Percentiles rank a stretch among this genome's conserved stretches.
Evolutionary conservation across 495 filamentous ascomycete genomes (phyloP).

Genomic region (Daldinia childiae): DNA sequence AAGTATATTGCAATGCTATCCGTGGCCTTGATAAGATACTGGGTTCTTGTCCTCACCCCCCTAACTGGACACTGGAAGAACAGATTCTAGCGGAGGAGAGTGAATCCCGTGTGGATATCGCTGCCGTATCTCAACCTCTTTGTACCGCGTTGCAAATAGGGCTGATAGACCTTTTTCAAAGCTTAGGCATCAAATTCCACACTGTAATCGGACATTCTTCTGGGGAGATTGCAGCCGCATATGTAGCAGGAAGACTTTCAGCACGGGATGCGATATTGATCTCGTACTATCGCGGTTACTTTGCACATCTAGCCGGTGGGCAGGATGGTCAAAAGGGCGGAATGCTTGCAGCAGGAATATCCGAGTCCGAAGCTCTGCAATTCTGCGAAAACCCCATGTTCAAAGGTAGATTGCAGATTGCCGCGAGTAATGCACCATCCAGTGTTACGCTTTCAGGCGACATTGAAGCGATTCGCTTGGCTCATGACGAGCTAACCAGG

Average conservation of each 20-base stretch:
- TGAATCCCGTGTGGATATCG: slow-evolving; percentile 48
- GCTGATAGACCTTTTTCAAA: slow-evolving; percentile 56
- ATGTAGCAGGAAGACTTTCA: slow-evolving; percentile 63
- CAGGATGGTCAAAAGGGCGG: slow-evolving; percentile 46
- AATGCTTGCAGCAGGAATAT: slow-evolving; percentile 52
- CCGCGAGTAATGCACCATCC: slow-evolving; percentile 53
- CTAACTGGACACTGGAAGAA: slow-evolving; percentile 58
- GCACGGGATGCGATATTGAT: slow-evolving; percentile 57
- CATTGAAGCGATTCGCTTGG: slow-evolving; percentile 49
- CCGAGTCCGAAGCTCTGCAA: slow-evolving; percentile 47
- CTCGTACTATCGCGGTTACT: slow-evolving; percentile 55
- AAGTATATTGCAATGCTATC: slow-evolving; percentile 53
- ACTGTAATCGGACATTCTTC: slow-evolving; percentile 68
- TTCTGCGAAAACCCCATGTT: slow-evolving; percentile 46
- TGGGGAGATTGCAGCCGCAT: slow-evolving; percentile 71
- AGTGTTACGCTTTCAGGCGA: slow-evolving; percentile 58
- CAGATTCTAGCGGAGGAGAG: slow-evolving; percentile 48
- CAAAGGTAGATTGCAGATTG: slow-evolving; percentile 47
- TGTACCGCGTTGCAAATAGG: slow-evolving; percentile 66
- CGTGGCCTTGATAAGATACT: slow-evolving; percentile 56
- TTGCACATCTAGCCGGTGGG: slow-evolving; percentile 46
- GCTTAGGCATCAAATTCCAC: slow-evolving; percentile 55
- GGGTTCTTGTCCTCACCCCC: slow-evolving; percentile 50
- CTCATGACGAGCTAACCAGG: slow-evolving; percentile 45
- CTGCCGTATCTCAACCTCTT: slow-evolving; percentile 60